Base-by-base conservation (phyloP, 2,329 filamentous ascomycete genomes). In the Arthrocladium fulminans region DNA sequence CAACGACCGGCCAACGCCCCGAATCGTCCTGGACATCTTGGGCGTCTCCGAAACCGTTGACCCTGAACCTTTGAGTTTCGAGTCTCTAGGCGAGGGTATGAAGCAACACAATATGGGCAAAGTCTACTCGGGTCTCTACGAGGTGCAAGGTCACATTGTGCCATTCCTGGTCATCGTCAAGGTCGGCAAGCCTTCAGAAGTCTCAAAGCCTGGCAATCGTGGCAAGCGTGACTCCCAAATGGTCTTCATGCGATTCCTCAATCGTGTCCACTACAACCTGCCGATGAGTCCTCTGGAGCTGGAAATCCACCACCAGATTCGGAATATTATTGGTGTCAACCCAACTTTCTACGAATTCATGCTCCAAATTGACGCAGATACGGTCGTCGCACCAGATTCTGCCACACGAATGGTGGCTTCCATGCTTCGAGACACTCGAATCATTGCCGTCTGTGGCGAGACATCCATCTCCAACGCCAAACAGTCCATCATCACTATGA, bases 41-140 rank as follows among this genome's bases (percentile, higher is more conserved):
- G 92, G 92, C 55, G 92, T 98, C 24, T 85, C 88, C 1, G 89
- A 96, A 59, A 86, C 84, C 2, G 86, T 96, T 13, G 90, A 98
- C 61, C 92, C 94, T 0, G 90, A 97, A 65, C 88, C 92, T 2
- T 75, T 98, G 50, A 96, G 88, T 74, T 98, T 98, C 60, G 90
- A 98, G 65, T 90, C 88, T 63, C 78, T 98, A 29, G 92, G 92
- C 51, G 90, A 97, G 68, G 92, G 92, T 64, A 80, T 85, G 70
- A 95, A 94, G 71, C 92, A 97, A 67, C 92, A 97, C 74, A 98
- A 98, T 68, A 97, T 97, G 90, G 92, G 86, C 67, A 98, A 98
- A 69, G 81, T 96, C 56, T 98, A 98, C 70, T 96, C 92, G 17
- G 92, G 92, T 62, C 75, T 98, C 3, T 98, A 98, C 65, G 92